Base-by-base conservation (phyloP, 164 flowering plant species). In the Aristolochia californica region DNA sequence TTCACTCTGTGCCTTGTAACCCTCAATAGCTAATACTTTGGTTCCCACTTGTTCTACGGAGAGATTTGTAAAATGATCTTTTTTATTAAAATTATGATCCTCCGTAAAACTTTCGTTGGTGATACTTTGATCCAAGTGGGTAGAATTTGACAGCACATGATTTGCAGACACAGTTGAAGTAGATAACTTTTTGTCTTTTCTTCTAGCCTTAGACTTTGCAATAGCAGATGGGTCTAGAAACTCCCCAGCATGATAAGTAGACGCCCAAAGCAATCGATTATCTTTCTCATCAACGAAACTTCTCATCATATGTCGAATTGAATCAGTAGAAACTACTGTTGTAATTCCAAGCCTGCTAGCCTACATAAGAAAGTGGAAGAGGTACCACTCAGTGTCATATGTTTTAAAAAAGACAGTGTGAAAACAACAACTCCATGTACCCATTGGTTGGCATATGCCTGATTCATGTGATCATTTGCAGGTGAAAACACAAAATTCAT, bases 231-330 rank as follows among this genome's bases (percentile, higher is more conserved):
- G 94, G 72, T 86, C 94, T 68, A 88, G 66, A 58, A 12, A 80
- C 53, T 88, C 97, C 54, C 94, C 97, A 50, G 97, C 97, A 77
- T 88, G 97, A 66, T 88, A 88, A 13, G 97, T 88, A 48, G 94
- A 88, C 49, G 97, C 81, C 97, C 94, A 88, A 7, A 84, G 77
- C 21, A 88, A 60, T 51, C 94, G 91, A 57, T 86, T 88, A 69
- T 88, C 64, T 60, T 86, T 81, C 70, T 85, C 97, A 70, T 81
- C 83, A 18, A 76, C 91, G 68, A 86, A 88, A 69, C 97, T 84
- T 72, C 97, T 76, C 97, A 86, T 88, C 97, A 88, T 88, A 74
- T 88, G 97, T 48, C 97, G 75, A 49, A 88, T 84, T 13, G 97
- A 88, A 64, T 88, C 97, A 0, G 94, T 88, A 21, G 97, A 88